phyloP scores from a whole-genome alignment of 2,329 filamentous ascomycete species.

The Colletotrichum higginsianum region DNA sequence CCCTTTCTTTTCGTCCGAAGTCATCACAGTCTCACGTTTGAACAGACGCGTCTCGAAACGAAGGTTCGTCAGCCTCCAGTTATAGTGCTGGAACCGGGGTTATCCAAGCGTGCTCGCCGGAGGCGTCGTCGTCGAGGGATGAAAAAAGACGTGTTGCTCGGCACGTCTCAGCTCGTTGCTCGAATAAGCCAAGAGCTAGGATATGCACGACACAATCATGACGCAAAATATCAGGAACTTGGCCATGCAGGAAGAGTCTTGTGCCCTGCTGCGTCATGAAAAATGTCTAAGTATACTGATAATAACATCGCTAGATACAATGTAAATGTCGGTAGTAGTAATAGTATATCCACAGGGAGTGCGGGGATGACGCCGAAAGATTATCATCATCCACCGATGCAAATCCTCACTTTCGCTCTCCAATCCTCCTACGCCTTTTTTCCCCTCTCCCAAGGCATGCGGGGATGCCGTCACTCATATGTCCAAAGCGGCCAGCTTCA shows the following conservation, averaged over 20 bases:
- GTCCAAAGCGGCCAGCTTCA: constrained; percentile 24
- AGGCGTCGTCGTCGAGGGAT: background rate
- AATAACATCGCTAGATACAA: constrained; percentile 42
- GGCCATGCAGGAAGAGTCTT: constrained; percentile 29
- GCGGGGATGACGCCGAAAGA: constrained; percentile 36
- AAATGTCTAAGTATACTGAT: constrained; percentile 42
- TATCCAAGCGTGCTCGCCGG: constrained; percentile 13
- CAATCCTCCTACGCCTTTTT: constrained; percentile 2
- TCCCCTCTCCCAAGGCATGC: constrained; percentile 20
- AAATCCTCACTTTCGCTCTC: constrained; percentile 15
- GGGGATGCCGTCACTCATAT: background rate
- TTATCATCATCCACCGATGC: constrained; percentile 43
- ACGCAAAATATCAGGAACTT: background rate
- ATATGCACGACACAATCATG: background rate
- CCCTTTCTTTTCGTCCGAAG: background rate
- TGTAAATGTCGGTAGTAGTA: constrained; percentile 41
- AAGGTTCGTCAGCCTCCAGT: background rate
- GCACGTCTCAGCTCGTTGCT: constrained; percentile 21
- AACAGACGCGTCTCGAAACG: constrained; percentile 27
- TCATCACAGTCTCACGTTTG: constrained; percentile 29
- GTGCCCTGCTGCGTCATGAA: constrained; percentile 18
- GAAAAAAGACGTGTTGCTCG: background rate
- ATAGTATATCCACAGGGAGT: constrained; percentile 41
- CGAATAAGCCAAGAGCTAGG: background rate
- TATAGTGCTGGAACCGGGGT: background rate